A percentile compares a stretch with the other conserved stretches of the same genome.
Conservation (phyloP, 202 grass and related monocot species). For the Zizania palustris region DNA sequence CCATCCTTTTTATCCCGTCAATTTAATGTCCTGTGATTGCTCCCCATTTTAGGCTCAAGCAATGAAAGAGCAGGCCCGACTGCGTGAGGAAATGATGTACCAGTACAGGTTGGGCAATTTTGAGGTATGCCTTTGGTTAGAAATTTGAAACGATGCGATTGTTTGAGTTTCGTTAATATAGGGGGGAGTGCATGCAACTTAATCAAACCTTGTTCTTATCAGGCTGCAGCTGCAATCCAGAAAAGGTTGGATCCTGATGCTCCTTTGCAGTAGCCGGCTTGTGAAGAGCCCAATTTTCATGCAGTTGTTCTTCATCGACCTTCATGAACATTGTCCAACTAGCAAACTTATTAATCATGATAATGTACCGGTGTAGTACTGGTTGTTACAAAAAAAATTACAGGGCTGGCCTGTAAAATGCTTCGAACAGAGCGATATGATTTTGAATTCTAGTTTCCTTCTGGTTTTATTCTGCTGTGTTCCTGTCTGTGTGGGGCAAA, state of each 20-base stretch:
- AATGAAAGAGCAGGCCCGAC: slow-evolving; percentile 90
- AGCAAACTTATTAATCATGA: background rate
- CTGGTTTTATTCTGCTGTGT: slow-evolving; percentile 11
- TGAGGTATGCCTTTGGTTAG: slow-evolving; percentile 60
- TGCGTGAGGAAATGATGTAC: slow-evolving; percentile 99
- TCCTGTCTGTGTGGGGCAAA: background rate
- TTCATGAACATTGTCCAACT: slow-evolving; percentile 13
- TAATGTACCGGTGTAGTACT: background rate
- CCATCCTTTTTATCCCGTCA: background rate
- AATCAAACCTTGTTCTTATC: slow-evolving; percentile 12
- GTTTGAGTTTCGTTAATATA: background rate
- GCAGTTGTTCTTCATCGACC: background rate
- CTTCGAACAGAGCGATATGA: slow-evolving; percentile 10
- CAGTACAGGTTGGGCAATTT: slow-evolving; percentile 90
- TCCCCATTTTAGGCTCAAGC: slow-evolving; percentile 78
- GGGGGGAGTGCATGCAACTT: background rate
- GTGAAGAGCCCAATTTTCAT: slow-evolving; percentile 5
- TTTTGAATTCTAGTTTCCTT: slow-evolving; percentile 1
- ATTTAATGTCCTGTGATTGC: slow-evolving; percentile 27
- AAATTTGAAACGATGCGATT: slow-evolving; percentile 4
- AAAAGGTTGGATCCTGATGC: slow-evolving; percentile 97
- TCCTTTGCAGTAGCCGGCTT: slow-evolving; percentile 50
- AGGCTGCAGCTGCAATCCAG: slow-evolving; percentile 98
- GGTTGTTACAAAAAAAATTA: background rate
- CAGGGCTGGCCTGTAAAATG: background rate